A percentile compares a stretch with the other conserved stretches of the same genome.
Evolutionary conservation across 495 filamentous ascomycete genomes (phyloP).

Genomic region (Annulohypoxylon moriforme): DNA sequence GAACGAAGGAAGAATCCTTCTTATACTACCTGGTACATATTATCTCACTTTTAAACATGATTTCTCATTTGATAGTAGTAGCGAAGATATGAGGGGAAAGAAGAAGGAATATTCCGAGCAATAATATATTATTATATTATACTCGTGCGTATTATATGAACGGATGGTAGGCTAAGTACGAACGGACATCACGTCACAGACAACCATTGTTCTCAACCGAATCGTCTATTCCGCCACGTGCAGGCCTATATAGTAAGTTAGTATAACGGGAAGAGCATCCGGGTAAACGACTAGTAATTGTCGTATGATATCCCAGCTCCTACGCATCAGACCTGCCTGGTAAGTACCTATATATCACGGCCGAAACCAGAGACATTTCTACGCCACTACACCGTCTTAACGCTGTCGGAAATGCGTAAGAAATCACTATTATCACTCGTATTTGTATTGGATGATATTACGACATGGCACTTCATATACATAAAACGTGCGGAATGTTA

Average conservation of each 20-base stretch:
- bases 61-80: too few relatives aligned
- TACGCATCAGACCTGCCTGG: neutral
- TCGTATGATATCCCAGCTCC: neutral
- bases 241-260: too few relatives aligned
- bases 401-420: neutral
- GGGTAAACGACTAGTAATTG: neutral
- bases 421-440: neutral
- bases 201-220: neutral
- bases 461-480: constrained; percentile 7
- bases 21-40: too few relatives aligned
- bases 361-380: neutral
- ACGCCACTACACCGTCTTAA: neutral
- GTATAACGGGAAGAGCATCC: neutral
- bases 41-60: too few relatives aligned
- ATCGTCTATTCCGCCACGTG: neutral
- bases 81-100: too few relatives aligned
- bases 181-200: neutral
- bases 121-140: neutral
- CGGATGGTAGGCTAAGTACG: neutral
- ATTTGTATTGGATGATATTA: constrained; percentile 9
- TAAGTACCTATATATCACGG: neutral
- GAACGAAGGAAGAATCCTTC: too few relatives aligned
- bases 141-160: constrained; percentile 1
- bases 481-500: constrained; percentile 10
- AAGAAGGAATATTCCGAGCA: neutral